Conservation (phyloP, 495 filamentous ascomycete genomes). For the Podospora didyma region DNA sequence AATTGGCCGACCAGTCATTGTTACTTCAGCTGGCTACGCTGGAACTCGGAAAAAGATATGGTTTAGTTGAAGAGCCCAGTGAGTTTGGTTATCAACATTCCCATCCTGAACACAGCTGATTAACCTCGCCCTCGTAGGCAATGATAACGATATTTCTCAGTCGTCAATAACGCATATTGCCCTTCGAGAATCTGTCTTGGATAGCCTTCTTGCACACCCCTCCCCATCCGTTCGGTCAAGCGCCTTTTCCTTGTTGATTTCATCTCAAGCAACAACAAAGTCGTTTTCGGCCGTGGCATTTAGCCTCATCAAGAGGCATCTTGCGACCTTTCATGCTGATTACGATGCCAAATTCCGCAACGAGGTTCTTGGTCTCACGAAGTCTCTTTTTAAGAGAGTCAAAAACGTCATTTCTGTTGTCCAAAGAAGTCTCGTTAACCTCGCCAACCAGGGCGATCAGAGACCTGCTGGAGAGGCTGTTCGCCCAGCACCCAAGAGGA, state of each 20-base stretch:
- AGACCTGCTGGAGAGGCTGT: background rate
- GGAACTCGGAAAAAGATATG: conserved; percentile 74
- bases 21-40: conserved; percentile 64
- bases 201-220: conserved; percentile 57
- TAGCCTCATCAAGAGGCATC: conserved; percentile 52
- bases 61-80: conserved; percentile 71
- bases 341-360: conserved; percentile 79
- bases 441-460: background rate
- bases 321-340: conserved; percentile 71
- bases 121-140: conserved; percentile 9
- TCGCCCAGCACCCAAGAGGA: conserved; percentile 15
- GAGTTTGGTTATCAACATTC: conserved; percentile 26
- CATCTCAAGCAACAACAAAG: conserved; percentile 63
- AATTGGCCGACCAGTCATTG: conserved; percentile 49
- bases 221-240: conserved; percentile 63
- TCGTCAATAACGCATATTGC: conserved; percentile 25
- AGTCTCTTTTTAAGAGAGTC: conserved; percentile 64
- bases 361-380: conserved; percentile 64
- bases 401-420: conserved; percentile 45
- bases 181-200: conserved; percentile 40
- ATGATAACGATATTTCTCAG: background rate
- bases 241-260: conserved; percentile 69
- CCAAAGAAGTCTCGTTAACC: conserved; percentile 25
- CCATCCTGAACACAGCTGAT: background rate
- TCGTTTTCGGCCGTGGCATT: conserved; percentile 61